Evolutionary conservation across 768 basidiomycete genomes (phyloP), one percentile per base, ranked within the genome.

Genomic region (Suillus bovinus): DNA sequence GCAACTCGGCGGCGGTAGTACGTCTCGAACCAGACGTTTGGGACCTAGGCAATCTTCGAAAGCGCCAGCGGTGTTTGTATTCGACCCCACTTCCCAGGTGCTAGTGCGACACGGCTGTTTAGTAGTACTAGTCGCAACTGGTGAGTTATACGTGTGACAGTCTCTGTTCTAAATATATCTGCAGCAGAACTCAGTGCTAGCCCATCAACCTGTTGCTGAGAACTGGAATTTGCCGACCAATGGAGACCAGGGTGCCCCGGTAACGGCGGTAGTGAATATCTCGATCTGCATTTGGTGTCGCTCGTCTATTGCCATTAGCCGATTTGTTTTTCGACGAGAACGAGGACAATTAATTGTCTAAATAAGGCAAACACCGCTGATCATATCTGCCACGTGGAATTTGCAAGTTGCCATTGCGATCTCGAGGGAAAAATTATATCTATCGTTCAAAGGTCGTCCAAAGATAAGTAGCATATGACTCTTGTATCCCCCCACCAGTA

Each of bases 401-500:
- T 27, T 9, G 10, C 29, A 46, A 50, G 27, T 49, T 29, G 27
- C 9, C 49, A 31, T 16, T 50, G 27, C 9, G 17, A 52, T 49
- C 47, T 17, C n/a, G 29, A 52, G 31, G 29, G 29, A 50, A 29
- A n/a, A 16, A 50, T 49, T 10, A 52, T 52, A 52, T 52, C 50
- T 31, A 20, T 50, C 49, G 9, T 20, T 20, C 29, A 29, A 50
- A 31, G 29, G 29, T 52, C 29, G 49, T 11, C 29, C 50, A 10
- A 52, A 2, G 17, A 52, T 20, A 20, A 31, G 17, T 63, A n/a
- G n/a, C n/a, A 52, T 64, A 64, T 64, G 54, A 50, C 46, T 63
- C 65, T 65, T 67, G 44, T 59, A 68, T 47, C 64, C 67, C 76
- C 71, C 68, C 72, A 61, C 53, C 64, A 68, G 64, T n/a, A n/a